A percentile compares a stretch with the other conserved stretches of the same genome.
Conservation (phyloP, 176 grass and related monocot species). For the Otatea glauca region DNA sequence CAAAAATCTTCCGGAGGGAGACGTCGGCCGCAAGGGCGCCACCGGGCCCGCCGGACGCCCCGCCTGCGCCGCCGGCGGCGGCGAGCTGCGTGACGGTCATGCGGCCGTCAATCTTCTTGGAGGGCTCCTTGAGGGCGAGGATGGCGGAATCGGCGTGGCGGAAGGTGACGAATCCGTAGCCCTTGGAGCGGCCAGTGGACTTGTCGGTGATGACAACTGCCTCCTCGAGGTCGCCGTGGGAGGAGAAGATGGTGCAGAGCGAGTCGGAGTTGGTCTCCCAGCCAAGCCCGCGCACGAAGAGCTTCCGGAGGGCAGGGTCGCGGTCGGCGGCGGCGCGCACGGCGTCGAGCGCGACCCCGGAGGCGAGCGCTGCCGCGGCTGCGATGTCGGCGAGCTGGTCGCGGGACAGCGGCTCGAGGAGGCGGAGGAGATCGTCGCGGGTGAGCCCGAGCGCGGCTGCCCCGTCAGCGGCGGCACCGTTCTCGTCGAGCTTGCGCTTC, state of each 20-base stretch:
- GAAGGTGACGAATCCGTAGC: slow-evolving; percentile 98
- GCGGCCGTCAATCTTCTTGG: slow-evolving; percentile 96
- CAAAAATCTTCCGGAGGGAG: slow-evolving; percentile 91
- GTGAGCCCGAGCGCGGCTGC: slow-evolving; percentile 53
- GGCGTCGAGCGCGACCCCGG: slow-evolving; percentile 58
- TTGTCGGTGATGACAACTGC: slow-evolving; percentile 89
- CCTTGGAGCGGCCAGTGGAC: slow-evolving; percentile 76
- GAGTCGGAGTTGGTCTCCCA: slow-evolving; percentile 85
- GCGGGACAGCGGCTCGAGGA: slow-evolving; percentile 78
- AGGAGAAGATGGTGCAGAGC: slow-evolving; percentile 76
- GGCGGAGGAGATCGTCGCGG: slow-evolving; percentile 68
- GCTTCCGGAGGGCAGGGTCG: slow-evolving; percentile 80
- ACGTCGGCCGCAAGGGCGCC: slow-evolving; percentile 57
- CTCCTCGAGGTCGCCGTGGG: slow-evolving; percentile 86
- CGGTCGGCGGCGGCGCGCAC: slow-evolving; percentile 76
- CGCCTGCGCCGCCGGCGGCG: slow-evolving; percentile 64
- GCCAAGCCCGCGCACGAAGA: slow-evolving; percentile 87
- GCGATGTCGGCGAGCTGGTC: slow-evolving; percentile 87
- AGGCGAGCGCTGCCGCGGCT: slow-evolving; percentile 61
- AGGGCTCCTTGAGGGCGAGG: slow-evolving; percentile 90
- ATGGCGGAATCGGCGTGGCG: slow-evolving; percentile 81
- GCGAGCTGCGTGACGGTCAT: slow-evolving; percentile 95
- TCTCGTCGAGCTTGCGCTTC: slow-evolving; percentile 85
- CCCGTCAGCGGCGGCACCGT: slow-evolving; percentile 44
- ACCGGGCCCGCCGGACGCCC: slow-evolving; percentile 36